A percentile compares a stretch with the other conserved stretches of the same genome.
Evolutionary conservation across 2,329 filamentous ascomycete genomes (phyloP).

Genomic region (Exophiala viscosa): DNA sequence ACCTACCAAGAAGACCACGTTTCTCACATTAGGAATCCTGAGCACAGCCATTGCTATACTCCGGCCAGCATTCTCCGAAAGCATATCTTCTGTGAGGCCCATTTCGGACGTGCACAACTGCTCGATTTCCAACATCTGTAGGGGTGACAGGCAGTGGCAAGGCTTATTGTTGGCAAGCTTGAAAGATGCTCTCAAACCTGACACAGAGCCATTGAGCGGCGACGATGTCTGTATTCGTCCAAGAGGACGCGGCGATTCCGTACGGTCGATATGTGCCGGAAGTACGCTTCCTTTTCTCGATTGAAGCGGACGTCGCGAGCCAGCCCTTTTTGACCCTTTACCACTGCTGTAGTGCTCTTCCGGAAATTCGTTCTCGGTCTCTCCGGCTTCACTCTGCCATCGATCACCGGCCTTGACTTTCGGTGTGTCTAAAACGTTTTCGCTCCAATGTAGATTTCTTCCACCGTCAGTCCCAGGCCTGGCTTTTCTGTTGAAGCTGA

Average conservation of each 20-base stretch:
- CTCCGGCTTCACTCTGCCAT: slow-evolving; percentile 74
- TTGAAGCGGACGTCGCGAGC: slow-evolving; percentile 36
- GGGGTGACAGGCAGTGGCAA: slow-evolving; percentile 60
- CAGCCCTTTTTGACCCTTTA: slow-evolving; percentile 42
- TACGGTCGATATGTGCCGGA: slow-evolving; percentile 34
- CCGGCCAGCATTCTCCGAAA: slow-evolving; percentile 85
- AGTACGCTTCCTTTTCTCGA: slow-evolving; percentile 45
- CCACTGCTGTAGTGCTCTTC: slow-evolving; percentile 45
- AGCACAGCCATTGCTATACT: slow-evolving; percentile 83
- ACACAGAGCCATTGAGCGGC: slow-evolving; percentile 37
- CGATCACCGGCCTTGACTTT: slow-evolving; percentile 33
- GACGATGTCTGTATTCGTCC: slow-evolving; percentile 36
- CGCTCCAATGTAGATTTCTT: slow-evolving; percentile 86
- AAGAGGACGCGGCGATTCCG: slow-evolving; percentile 26
- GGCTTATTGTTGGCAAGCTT: slow-evolving; percentile 53
- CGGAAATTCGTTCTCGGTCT: slow-evolving; percentile 44
- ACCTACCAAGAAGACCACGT: slow-evolving; percentile 77
- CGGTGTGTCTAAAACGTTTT: slow-evolving; percentile 77
- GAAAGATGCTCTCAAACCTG: slow-evolving; percentile 37
- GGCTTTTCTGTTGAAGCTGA: slow-evolving; percentile 74
- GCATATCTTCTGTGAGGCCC: slow-evolving; percentile 81
- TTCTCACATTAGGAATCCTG: slow-evolving; percentile 43
- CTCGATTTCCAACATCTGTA: slow-evolving; percentile 90
- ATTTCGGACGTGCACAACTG: slow-evolving; percentile 85
- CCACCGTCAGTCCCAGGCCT: slow-evolving; percentile 68